Percentiles rank a stretch among this genome's conserved stretches.
These are phyloP conservation scores for Allantophomopsis cytisporea DNA, from an alignment of 2,329 filamentous ascomycete species.

Conservation along the genomic window DNA sequence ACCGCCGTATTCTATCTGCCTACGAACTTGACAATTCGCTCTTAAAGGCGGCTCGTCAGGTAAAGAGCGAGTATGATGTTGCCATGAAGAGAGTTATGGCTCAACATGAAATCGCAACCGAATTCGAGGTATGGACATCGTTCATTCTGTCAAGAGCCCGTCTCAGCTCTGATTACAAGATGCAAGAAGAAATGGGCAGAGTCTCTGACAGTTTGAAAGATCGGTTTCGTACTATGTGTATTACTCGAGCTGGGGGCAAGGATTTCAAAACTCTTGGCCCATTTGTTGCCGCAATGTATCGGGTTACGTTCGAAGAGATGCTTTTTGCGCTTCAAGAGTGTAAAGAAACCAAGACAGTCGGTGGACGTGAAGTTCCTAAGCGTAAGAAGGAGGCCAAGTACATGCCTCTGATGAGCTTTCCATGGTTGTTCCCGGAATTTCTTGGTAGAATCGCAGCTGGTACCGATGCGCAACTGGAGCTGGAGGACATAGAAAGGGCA, in stretches of 20 bases:
- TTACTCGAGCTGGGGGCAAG: conserved; percentile 45
- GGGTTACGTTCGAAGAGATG: conserved; percentile 61
- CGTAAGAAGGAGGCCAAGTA: conserved; percentile 26
- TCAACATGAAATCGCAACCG: conserved; percentile 69
- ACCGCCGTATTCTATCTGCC: conserved; percentile 54
- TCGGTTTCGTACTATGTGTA: conserved; percentile 54
- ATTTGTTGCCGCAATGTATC: conserved; percentile 82
- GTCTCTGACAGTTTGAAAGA: conserved; percentile 54
- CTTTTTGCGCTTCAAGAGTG: conserved; percentile 40
- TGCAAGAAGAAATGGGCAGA: conserved; percentile 68
- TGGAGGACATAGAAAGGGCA: conserved; percentile 10
- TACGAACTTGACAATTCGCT: conserved; percentile 40
- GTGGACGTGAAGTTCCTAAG: conserved; percentile 20
- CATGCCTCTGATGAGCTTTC: conserved; percentile 83
- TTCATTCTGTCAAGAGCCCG: conserved; percentile 68
- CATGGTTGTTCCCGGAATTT: conserved; percentile 74
- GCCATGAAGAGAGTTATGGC: conserved; percentile 69
- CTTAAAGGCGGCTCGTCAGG: conserved; percentile 41
- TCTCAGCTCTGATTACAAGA: conserved; percentile 67
- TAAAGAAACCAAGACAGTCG: conserved; percentile 21
- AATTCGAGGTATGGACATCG: conserved; percentile 85
- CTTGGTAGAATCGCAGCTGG: conserved; percentile 54
- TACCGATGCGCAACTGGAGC: conserved; percentile 8
- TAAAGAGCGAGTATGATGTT: conserved; percentile 71
- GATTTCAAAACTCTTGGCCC: conserved; percentile 47